Base-by-base conservation (phyloP, 257 asterid species). In the Scutellaria barbata region DNA sequence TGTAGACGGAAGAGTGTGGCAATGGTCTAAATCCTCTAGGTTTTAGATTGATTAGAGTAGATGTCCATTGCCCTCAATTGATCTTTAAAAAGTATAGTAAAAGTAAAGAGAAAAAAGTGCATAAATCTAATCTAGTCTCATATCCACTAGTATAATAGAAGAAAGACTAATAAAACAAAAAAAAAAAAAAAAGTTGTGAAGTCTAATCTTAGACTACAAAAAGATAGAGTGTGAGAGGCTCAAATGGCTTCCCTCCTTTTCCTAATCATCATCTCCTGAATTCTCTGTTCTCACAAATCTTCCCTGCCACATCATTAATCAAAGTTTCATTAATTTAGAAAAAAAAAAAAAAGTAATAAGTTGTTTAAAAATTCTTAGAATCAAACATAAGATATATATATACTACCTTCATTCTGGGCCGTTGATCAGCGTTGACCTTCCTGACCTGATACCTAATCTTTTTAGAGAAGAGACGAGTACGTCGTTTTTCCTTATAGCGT, bases 371-470 rank as follows among this genome's bases (percentile, higher is more conserved):
- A n/a, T n/a, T n/a, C n/a, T n/a, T n/a, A n/a, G n/a, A n/a, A n/a
- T n/a, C n/a, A n/a, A n/a, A n/a, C n/a, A n/a, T n/a, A n/a, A n/a
- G n/a, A n/a, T n/a, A n/a, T n/a, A n/a, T 0, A 11, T n/a, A 25
- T 22, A n/a, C 8, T 76, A 90, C 96, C 90, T 87, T 87, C 70
- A 85, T 76, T 81, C 88, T 73, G 7, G 95, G 92, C 13, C 89
- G 86, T 82, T 75, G 87, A 75, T 89, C 90, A 0, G 87, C 89
- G 10, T 83, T 83, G 80, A 81, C 77, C 76, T 87, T 87, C 17
- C 87, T 72, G 18, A 87, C 90, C 63, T 89, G 87, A 39, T 83
- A 84, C 54, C 85, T 81, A 1, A 90, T 86, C 67, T 83, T 89
- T 69, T 87, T 89, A 3, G 95, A 85, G 57, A 84, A 80, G 46